A percentile compares a stretch with the other conserved stretches of the same genome.
phyloP scores from a whole-genome alignment of 768 basidiomycete genomes.

The Phanerochaete sordida region DNA sequence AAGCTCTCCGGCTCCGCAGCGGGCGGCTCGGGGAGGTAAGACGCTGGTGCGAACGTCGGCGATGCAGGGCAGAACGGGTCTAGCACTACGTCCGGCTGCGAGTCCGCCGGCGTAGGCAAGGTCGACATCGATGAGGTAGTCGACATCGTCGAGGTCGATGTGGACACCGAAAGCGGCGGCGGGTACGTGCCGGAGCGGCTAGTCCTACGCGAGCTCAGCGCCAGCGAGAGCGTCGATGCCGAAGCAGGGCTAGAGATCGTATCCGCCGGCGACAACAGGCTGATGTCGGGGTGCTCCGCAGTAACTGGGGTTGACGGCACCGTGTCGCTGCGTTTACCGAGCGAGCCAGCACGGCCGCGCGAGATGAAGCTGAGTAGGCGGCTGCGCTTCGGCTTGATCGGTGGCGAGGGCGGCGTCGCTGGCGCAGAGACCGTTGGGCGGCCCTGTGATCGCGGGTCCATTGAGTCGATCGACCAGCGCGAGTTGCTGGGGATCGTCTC shows the following conservation, averaged over 20 bases:
- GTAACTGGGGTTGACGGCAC: neutral
- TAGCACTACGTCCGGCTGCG: slow-evolving; percentile 9
- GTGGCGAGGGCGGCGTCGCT: slow-evolving; percentile 10
- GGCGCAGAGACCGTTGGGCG: slow-evolving; percentile 13
- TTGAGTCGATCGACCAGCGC: slow-evolving; percentile 28
- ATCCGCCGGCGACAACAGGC: neutral
- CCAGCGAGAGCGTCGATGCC: neutral
- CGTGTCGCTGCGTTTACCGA: slow-evolving; percentile 14
- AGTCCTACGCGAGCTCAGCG: slow-evolving; percentile 82
- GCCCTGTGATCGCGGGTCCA: slow-evolving; percentile 10
- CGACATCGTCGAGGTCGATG: slow-evolving; percentile 16
- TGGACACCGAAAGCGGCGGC: slow-evolving; percentile 1
- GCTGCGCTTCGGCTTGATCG: slow-evolving; percentile 19
- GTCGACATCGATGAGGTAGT: slow-evolving; percentile 18
- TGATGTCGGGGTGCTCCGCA: neutral
- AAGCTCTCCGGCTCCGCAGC: neutral
- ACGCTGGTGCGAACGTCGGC: slow-evolving; percentile 12
- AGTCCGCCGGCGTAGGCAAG: slow-evolving; percentile 21
- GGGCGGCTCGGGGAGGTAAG: slow-evolving; percentile 12
- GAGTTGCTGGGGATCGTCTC: slow-evolving; percentile 11
- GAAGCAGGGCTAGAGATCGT: neutral
- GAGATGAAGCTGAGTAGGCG: slow-evolving; percentile 27
- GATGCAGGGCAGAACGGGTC: slow-evolving; percentile 19
- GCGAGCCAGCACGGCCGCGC: slow-evolving; percentile 23
- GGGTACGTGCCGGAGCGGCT: slow-evolving; percentile 33